Evolutionary conservation across 177 flowering plant genomes (phyloP), one percentile per base, ranked within the genome.

Genomic region (Telopea speciosissima): DNA sequence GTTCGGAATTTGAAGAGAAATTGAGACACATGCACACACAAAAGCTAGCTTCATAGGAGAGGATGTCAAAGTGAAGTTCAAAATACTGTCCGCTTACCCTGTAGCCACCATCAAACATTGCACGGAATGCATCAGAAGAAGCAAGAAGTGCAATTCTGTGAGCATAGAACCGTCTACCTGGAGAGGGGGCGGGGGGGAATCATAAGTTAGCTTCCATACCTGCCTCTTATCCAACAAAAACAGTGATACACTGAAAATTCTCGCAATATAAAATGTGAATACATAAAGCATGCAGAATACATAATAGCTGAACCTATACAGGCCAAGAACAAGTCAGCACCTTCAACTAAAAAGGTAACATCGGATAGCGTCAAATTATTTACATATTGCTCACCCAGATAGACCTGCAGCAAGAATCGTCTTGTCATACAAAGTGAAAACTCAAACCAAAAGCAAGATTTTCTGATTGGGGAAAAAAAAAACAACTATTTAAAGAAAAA

Each of bases 51-150:
- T 9, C 14, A 44, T 9, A 44, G 14, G 14, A 44, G 8, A 44
- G 10, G 49, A 44, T 44, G 49, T 13, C 49, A 44, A 13, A 44
- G 49, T 9, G 54, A 45, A 11, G 0, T 13, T 13, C 2, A 45
- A 26, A 45, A 45, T 12, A 45, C 8, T 12, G 54, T 4, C 44
- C 23, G 72, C 91, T 84, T 74, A 96, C 99, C 91, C 97, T 79
- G 65, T 93, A 96, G 66, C 99, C 99, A 79, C 99, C 99, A 86
- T 96, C 99, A 84, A 96, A 96, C 99, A 96, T 96, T 71, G 99
- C 99, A 74, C 99, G 91, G 63, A 96, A 96, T 75, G 97, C 89
- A 81, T 96, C 99, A 54, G 98, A 96, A 73, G 99, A 96, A 76
- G 98, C 98, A 77, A 96, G 94, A 52, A 96, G 79, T 73, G 98